These are phyloP conservation scores for Priceomyces haplophilus DNA, from an alignment of 805 yeast species.

Conservation along the genomic window DNA sequence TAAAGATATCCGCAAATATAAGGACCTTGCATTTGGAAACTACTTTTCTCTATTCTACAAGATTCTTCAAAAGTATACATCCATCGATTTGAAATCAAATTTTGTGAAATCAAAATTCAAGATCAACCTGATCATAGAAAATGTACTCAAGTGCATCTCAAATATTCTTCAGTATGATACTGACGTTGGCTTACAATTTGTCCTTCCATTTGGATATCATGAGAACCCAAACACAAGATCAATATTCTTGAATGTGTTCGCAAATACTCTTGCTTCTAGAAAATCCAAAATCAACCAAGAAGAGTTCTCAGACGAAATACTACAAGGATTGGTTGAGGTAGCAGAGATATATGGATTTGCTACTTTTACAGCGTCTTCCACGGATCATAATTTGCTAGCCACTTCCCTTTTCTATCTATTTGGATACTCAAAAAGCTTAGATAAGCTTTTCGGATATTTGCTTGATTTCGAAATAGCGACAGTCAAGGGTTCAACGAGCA, in stretches of 20 bases:
- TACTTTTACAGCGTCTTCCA: slow-evolving; percentile 60
- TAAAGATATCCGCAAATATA: slow-evolving; percentile 51
- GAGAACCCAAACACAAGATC: slow-evolving; percentile 60
- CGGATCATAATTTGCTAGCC: slow-evolving; percentile 70
- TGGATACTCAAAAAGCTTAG: slow-evolving; percentile 33
- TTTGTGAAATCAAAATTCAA: slow-evolving; percentile 45
- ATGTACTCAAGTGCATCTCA: slow-evolving; percentile 62
- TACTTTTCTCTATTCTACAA: slow-evolving; percentile 62
- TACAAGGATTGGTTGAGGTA: slow-evolving; percentile 30
- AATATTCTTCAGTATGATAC: slow-evolving; percentile 70
- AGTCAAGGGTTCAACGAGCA: slow-evolving; percentile 64
- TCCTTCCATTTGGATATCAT: slow-evolving; percentile 77
- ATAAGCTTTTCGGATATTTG: slow-evolving; percentile 50
- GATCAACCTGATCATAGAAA: slow-evolving; percentile 54
- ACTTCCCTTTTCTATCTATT: slow-evolving; percentile 58
- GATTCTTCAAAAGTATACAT: slow-evolving; percentile 46
- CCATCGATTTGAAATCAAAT: slow-evolving; percentile 11
- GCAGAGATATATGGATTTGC: slow-evolving; percentile 49
- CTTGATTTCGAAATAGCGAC: slow-evolving; percentile 60
- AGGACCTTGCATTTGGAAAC: slow-evolving; percentile 62
- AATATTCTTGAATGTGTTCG: slow-evolving; percentile 75
- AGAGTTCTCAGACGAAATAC: slow-evolving; percentile 26
- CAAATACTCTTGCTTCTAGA: slow-evolving; percentile 52
- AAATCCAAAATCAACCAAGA: slow-evolving; percentile 21
- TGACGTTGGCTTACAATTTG: slow-evolving; percentile 72